A percentile compares a stretch with the other conserved stretches of the same genome.
Conservation (phyloP, 768 basidiomycete genomes). For the Cystofilobasidium ferigula region DNA sequence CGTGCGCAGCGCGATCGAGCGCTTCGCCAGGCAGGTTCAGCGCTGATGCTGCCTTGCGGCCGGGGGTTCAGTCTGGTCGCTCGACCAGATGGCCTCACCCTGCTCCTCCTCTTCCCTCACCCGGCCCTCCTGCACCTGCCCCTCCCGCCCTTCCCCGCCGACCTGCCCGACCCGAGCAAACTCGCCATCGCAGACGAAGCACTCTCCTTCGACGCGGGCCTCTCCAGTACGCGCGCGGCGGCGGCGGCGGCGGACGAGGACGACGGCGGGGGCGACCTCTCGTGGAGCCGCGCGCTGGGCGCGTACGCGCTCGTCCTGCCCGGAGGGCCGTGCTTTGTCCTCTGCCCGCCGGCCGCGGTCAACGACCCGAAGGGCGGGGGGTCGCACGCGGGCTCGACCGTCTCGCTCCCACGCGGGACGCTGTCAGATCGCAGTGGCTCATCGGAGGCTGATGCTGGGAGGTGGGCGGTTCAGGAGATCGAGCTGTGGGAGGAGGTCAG, state of each 20-base stretch:
- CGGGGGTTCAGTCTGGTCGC: neutral
- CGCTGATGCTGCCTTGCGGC: neutral
- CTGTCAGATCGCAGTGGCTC: neutral
- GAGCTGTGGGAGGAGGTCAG: neutral
- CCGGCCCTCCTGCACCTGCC: constrained; percentile 30
- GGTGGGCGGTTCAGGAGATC: neutral
- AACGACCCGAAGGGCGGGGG: neutral
- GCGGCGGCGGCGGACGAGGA: neutral
- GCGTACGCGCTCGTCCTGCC: constrained; percentile 13
- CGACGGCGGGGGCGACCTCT: neutral
- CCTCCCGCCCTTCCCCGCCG: constrained; percentile 32
- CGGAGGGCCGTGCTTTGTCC: constrained; percentile 14
- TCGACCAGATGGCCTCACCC: constrained; percentile 12
- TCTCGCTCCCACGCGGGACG: neutral
- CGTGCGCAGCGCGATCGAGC: constrained; percentile 5
- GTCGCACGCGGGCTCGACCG: neutral
- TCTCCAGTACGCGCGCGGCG: too few relatives aligned
- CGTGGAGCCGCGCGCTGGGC: constrained; percentile 10
- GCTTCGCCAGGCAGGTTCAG: too few relatives aligned
- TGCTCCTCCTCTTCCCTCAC: constrained; percentile 29
- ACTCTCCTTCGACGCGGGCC: neutral
- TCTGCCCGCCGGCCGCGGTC: neutral
- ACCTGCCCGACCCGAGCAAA: constrained; percentile 27
- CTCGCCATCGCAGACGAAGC: constrained; percentile 28
- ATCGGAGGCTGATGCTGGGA: neutral